Conservation (phyloP, 2,329 filamentous ascomycete genomes). For the Exophiala sp. region DNA sequence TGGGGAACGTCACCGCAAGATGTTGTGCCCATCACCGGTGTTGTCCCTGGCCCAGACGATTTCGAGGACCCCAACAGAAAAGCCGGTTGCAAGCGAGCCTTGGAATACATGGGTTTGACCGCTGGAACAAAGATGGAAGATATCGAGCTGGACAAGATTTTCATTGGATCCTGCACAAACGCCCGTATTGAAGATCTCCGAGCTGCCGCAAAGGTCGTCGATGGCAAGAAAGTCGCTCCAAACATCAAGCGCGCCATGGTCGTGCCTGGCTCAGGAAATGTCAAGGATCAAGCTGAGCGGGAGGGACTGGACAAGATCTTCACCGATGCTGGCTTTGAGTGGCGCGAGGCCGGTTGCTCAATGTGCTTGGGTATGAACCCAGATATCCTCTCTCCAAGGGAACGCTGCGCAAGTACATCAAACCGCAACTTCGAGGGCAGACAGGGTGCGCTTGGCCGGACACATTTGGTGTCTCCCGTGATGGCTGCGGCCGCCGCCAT, state of each 20-base stretch:
- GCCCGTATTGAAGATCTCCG: conserved; percentile 93
- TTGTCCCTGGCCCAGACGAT: conserved; percentile 85
- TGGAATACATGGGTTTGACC: conserved; percentile 94
- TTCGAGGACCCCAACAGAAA: conserved; percentile 79
- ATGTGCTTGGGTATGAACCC: conserved; percentile 99
- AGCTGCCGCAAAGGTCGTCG: conserved; percentile 78
- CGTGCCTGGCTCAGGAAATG: conserved; percentile 89
- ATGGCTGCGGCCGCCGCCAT: conserved; percentile 94
- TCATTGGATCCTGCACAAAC: conserved; percentile 98
- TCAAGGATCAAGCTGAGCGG: conserved; percentile 85
- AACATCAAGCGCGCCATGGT: conserved; percentile 96
- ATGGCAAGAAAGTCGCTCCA: conserved; percentile 78
- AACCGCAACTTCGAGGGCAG: conserved; percentile 98
- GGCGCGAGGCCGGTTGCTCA: conserved; percentile 96
- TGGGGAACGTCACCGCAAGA: conserved; percentile 98
- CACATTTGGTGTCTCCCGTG: conserved; percentile 93
- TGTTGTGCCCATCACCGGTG: conserved; percentile 86
- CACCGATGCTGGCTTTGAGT: conserved; percentile 87
- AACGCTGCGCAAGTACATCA: conserved; percentile 91
- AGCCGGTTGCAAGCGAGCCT: conserved; percentile 70
- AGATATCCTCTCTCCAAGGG: conserved; percentile 86
- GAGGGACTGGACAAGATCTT: conserved; percentile 96
- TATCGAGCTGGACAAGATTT: conserved; percentile 90
- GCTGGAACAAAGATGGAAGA: conserved; percentile 88
- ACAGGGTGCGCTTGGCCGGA: conserved; percentile 85